Evolutionary conservation across 148 eudicot genomes (phyloP).

Genomic region (Diospyros lotus): DNA sequence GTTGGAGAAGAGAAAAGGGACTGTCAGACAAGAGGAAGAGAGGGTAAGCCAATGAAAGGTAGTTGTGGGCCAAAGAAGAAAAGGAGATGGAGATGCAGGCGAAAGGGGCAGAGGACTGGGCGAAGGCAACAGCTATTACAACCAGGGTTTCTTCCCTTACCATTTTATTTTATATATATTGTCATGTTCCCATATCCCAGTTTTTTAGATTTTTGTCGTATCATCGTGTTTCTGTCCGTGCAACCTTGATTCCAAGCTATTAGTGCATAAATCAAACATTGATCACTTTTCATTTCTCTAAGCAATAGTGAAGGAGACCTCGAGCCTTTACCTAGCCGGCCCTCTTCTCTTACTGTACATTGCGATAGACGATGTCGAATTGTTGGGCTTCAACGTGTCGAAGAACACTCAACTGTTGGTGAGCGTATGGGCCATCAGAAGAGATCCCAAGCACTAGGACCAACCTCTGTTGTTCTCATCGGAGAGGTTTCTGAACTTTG

Average conservation of each 20-base stretch:
- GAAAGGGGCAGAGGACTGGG: no score
- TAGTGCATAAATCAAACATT: not conserved
- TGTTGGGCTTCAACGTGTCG: conserved; percentile 6
- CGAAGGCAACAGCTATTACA: no score
- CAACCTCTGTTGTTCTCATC: conserved; percentile 2
- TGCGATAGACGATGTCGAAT: not conserved
- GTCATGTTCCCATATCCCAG: no score
- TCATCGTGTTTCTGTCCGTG: no score
- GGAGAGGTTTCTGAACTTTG: conserved; percentile 7
- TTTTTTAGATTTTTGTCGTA: no score
- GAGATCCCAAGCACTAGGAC: conserved; percentile 13
- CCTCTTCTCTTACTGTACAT: conserved; percentile 14
- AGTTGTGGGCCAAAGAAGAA: no score
- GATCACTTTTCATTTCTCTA: conserved; percentile 13
- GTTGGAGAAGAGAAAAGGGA: no score
- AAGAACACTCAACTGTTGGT: conserved; percentile 7
- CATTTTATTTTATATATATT: no score
- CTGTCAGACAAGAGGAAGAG: no score
- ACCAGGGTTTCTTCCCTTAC: no score
- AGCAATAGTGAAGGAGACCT: conserved; percentile 11
- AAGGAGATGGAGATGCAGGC: no score
- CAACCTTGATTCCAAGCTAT: not conserved
- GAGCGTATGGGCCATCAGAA: conserved; percentile 16
- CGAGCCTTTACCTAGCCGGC: conserved; percentile 14
- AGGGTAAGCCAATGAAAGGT: no score